Conservation (phyloP, 2,329 filamentous ascomycete genomes). For the Chaetoscypha palmicola region DNA sequence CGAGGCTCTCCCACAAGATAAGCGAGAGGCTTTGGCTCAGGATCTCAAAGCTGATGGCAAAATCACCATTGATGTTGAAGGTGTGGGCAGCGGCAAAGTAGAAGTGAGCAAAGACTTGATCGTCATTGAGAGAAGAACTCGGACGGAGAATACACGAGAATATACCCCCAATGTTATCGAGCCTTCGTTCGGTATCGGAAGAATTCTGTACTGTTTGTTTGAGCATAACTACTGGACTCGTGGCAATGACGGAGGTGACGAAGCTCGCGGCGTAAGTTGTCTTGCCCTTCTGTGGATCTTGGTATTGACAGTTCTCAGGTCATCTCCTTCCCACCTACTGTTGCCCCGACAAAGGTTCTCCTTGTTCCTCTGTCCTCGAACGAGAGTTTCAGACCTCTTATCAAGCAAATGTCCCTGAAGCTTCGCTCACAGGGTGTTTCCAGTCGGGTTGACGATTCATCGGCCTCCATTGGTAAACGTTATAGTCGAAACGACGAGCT, state of each 20-base stretch:
- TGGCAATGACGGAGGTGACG: slow-evolving; percentile 60
- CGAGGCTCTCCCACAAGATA: slow-evolving; percentile 60
- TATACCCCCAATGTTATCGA: slow-evolving; percentile 96
- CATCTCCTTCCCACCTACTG: slow-evolving; percentile 64
- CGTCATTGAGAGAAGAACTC: slow-evolving; percentile 74
- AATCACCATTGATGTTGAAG: slow-evolving; percentile 67
- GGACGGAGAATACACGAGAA: slow-evolving; percentile 77
- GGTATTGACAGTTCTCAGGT: too few relatives aligned
- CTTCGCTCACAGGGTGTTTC: slow-evolving; percentile 72
- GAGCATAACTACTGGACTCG: slow-evolving; percentile 96
- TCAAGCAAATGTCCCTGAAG: slow-evolving; percentile 64
- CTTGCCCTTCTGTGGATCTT: neutral
- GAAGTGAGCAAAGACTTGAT: slow-evolving; percentile 75
- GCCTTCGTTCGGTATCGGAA: slow-evolving; percentile 93
- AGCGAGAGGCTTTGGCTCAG: slow-evolving; percentile 72
- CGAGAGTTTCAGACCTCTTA: slow-evolving; percentile 69
- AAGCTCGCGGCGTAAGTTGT: slow-evolving; percentile 73
- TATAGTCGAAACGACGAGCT: slow-evolving; percentile 94
- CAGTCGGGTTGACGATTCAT: slow-evolving; percentile 82
- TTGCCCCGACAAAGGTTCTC: slow-evolving; percentile 93
- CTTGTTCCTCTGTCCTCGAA: slow-evolving; percentile 84
- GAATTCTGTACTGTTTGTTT: slow-evolving; percentile 86
- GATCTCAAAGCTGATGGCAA: slow-evolving; percentile 67
- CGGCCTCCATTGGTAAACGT: slow-evolving; percentile 87
- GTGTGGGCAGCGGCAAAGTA: slow-evolving; percentile 61